Evolutionary conservation across 176 grass and related monocot species (phyloP), one percentile per base, ranked within the genome.

Genomic region (Chrysopogon serrulatus): DNA sequence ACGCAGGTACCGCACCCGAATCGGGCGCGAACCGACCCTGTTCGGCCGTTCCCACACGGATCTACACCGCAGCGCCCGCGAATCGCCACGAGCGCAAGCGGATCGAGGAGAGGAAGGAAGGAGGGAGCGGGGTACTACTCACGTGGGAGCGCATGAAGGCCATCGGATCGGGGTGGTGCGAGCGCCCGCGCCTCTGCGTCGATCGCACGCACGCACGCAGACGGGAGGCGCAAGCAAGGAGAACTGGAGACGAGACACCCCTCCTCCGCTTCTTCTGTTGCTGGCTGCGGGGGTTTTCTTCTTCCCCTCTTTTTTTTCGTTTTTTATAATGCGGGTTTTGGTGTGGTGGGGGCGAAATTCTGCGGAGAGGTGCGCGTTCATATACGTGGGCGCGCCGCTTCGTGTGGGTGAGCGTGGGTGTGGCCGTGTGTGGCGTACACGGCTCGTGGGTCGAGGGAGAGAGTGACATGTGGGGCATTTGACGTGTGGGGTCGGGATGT

Each of bases 61-160:
- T 90, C 89, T 90, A 75, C 42, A 74, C 35, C 44, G 0, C 16
- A 31, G 13, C 28, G 23, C 39, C 2, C 53, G 16, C 69, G 6
- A 31, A 41, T 7, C 18, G 1, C 56, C 65, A 2, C 2, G 5
- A 16, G 41, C 28, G 1, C 8, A 28, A 64, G 66, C 33, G 34
- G 44, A 72, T 44, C 27, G 64, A 34, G 1, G 28, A 35, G 32
- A 44, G 41, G 17, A 13, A 53, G 43, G 24, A 3, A n/a, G 14
- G 68, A 13, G 8, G 42, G 49, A 23, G 33, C 2, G 21, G 18
- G 8, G 2, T 6, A 90, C 89, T 6, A 90, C 89, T 87, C 89
- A 90, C 89, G 62, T 61, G 85, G 61, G 80, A 80, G 68, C 89
- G 84, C 80, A 87, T 75, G 84, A 90, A 90, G 14, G 89, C 89